A percentile compares a stretch with the other conserved stretches of the same genome.
These are phyloP conservation scores for Solioccasus polychromus DNA, from an alignment of 768 basidiomycete species.

Conservation along the genomic window DNA sequence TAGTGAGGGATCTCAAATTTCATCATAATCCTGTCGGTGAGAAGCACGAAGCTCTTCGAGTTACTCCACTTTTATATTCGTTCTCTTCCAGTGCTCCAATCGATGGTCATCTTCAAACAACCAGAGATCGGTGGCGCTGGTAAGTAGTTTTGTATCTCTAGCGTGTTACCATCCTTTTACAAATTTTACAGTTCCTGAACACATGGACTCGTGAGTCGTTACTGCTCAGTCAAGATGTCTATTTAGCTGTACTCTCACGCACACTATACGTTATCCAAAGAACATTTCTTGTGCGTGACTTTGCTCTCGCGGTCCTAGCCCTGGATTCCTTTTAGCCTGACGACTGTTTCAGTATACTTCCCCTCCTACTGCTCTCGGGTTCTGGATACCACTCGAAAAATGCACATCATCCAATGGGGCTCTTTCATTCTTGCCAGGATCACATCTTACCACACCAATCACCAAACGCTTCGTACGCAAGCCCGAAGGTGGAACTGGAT, in stretches of 20 bases:
- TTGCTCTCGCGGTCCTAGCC: background rate
- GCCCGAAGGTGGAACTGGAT: slow-evolving; percentile 76
- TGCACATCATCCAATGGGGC: slow-evolving; percentile 84
- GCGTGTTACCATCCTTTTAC: background rate
- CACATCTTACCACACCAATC: slow-evolving; percentile 72
- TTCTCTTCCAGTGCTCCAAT: slow-evolving; percentile 71
- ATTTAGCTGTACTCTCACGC: background rate
- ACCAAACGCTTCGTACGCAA: slow-evolving; percentile 84
- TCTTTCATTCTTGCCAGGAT: slow-evolving; percentile 86
- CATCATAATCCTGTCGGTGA: slow-evolving; percentile 83
- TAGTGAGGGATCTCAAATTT: slow-evolving; percentile 78
- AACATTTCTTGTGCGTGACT: slow-evolving; percentile 63
- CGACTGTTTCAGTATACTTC: slow-evolving; percentile 69
- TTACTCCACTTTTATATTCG: background rate
- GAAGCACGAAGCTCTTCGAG: slow-evolving; percentile 16
- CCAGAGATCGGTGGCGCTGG: slow-evolving; percentile 91
- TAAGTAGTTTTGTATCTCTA: slow-evolving; percentile 29
- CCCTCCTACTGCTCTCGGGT: slow-evolving; percentile 89
- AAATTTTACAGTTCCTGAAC: slow-evolving; percentile 64
- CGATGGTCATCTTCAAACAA: slow-evolving; percentile 96
- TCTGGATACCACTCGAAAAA: slow-evolving; percentile 93
- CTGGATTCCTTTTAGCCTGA: slow-evolving; percentile 4
- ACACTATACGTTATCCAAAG: slow-evolving; percentile 31
- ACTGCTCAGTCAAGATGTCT: background rate
- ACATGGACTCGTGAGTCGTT: slow-evolving; percentile 84